A percentile compares a stretch with the other conserved stretches of the same genome.
phyloP scores from a whole-genome alignment of 2,329 filamentous ascomycete species.

The Dactylellina haptotyla region DNA sequence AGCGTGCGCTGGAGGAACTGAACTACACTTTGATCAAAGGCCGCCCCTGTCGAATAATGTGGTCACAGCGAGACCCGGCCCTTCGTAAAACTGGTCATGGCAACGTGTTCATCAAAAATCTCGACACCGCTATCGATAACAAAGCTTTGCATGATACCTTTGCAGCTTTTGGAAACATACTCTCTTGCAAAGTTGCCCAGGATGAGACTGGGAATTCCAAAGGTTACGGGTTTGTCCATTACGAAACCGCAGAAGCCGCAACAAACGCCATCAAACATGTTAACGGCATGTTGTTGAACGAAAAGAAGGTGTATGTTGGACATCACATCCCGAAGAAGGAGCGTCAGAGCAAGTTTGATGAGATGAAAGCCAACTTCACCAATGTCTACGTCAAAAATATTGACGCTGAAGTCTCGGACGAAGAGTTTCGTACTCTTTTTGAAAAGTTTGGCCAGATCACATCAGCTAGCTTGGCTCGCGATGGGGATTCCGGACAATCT shows the following conservation, averaged over 20 bases:
- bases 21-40: slow-evolving; percentile 99
- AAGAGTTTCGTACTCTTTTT: slow-evolving; percentile 93
- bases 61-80: slow-evolving; percentile 98
- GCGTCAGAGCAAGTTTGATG: slow-evolving; percentile 99
- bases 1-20: slow-evolving; percentile 97
- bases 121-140: slow-evolving; percentile 98
- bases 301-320: slow-evolving; percentile 99
- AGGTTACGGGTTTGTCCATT: slow-evolving; percentile 99
- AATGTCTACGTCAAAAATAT: slow-evolving; percentile 99
- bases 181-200: slow-evolving; percentile 99
- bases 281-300: slow-evolving; percentile 99
- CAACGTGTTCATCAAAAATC: slow-evolving; percentile 99
- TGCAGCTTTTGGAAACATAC: slow-evolving; percentile 97
- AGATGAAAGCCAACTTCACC: slow-evolving; percentile 99
- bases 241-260: slow-evolving; percentile 98
- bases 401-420: slow-evolving; percentile 81
- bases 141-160: slow-evolving; percentile 99
- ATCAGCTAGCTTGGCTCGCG: slow-evolving; percentile 90
- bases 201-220: slow-evolving; percentile 97
- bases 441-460: slow-evolving; percentile 93
- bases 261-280: slow-evolving; percentile 98
- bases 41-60: slow-evolving; percentile 99
- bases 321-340: slow-evolving; percentile 99
- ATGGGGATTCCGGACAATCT: slow-evolving; percentile 84
- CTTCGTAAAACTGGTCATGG: slow-evolving; percentile 99